Evolutionary conservation across 148 eudicot genomes (phyloP), one percentile per base, ranked within the genome.

Genomic region (Selenicereus undatus): DNA sequence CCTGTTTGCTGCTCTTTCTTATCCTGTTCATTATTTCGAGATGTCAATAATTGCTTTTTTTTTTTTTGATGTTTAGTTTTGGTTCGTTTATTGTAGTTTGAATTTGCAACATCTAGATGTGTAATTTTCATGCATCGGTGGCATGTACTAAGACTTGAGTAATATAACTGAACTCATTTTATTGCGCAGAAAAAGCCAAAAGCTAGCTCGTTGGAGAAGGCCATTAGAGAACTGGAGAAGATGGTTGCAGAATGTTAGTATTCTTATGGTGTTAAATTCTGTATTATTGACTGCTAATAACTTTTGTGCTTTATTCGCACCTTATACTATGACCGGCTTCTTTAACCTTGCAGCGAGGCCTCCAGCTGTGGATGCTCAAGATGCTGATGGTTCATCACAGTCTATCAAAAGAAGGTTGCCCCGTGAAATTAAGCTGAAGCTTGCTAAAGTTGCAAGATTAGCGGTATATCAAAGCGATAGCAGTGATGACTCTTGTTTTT

Each of bases 361-460:
- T 78, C 94, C 91, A 74, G 80, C 89, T 80, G 77, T 75, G 43
- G 99, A 94, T 81, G 88, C 82, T 79, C 94, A 81, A 70, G 92
- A 92, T 83, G 90, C 92, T 81, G 97, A 97, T 84, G 86, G 83
- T 71, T 81, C 97, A 62, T 82, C 91, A 74, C 99, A 92, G 89
- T 85, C 86, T 29, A 83, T 89, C 85, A 94, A 97, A 88, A 91
- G 93, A 89, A 94, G 99, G 81, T 89, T 97, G 87, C 93, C 98
- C 35, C 91, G 88, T 69, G 98, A 94, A 85, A 88, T 97, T 68
- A 97, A 97, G 89, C 94, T 88, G 86, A 92, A 90, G 91, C 92
- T 97, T 85, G 98, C 93, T 73, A 94, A 92, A 97, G 95, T 97
- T 84, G 95, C 98, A 76, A 91, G 98, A 89, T 74, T 88, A 79